Evolutionary conservation across 305 asterid genomes (phyloP), one percentile per base, ranked within the genome.

Genomic region (Fraxinus dipetala): DNA sequence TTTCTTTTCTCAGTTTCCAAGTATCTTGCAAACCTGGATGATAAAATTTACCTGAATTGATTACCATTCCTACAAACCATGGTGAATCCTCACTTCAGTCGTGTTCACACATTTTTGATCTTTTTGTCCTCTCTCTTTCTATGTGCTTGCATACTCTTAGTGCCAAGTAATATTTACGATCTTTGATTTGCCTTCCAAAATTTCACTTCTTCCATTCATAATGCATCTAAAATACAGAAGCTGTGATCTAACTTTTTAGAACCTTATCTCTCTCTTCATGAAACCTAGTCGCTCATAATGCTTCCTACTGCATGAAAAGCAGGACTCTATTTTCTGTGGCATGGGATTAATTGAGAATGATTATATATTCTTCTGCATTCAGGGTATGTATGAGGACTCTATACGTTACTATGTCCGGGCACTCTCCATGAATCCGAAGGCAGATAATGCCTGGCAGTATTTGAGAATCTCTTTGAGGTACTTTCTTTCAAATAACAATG

Each of bases 371-470:
- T 83, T 85, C 77, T 84, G 83, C 81, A 10, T 83, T 59, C 87
- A 93, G 98, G 98, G 98, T 75, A 86, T 95, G 97, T 92, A 95
- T 11, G 98, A 97, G 92, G 98, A 97, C 69, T 97, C 98, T 51
- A 97, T 97, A 79, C 94, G 94, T 61, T 97, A 97, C 89, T 95
- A 95, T 85, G 98, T 97, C 54, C 97, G 99, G 18, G 98, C 98
- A 75, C 91, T 95, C 79, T 89, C 95, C 0, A 95, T 97, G 98
- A 97, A 97, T 87, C 99, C 99, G 6, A 95, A 95, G 86, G 94
- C 94, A 10, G 94, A 91, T 79, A 91, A 91, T 79, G 98, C 98
- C 61, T 97, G 99, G 99, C 99, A 95, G 77, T 97, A 95, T 89
- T 85, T 97, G 93, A 89, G 98, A 90, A 93, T 97, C 79, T 95